Percentiles rank a stretch among this genome's conserved stretches.
Evolutionary conservation across 371 early-diverging fungal species (phyloP).

Genomic region (Mortierella sp.): DNA sequence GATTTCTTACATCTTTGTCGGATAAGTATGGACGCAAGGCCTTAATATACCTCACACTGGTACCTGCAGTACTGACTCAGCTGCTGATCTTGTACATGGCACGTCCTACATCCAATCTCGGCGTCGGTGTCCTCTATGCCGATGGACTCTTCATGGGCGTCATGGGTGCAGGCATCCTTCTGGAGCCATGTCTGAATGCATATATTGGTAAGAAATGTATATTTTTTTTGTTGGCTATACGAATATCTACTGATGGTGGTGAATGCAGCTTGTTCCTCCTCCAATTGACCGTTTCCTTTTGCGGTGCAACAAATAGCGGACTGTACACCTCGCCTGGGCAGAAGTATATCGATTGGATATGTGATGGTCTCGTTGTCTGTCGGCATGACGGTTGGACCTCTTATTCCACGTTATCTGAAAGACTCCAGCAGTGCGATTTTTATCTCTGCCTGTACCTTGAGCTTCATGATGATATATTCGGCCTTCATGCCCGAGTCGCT

Average conservation of each 20-base stretch:
- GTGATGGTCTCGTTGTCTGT: conserved; percentile 31
- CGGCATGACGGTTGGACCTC: conserved; percentile 27
- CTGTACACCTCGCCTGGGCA: conserved; percentile 35
- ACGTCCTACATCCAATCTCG: conserved; percentile 22
- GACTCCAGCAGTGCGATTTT: background rate
- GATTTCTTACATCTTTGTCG: conserved; percentile 31
- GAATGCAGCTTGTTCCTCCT: background rate
- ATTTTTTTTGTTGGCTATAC: background rate
- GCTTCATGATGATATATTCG: conserved; percentile 14
- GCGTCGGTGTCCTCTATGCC: conserved; percentile 27
- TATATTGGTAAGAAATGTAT: conserved; percentile 33
- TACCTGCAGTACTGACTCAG: conserved; percentile 19
- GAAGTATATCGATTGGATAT: conserved; percentile 39
- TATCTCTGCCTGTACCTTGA: conserved; percentile 3
- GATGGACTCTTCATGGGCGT: conserved; percentile 29
- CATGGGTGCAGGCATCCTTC: conserved; percentile 39
- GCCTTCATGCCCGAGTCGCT: conserved; percentile 43
- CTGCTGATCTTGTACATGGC: conserved; percentile 42
- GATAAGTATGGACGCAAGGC: conserved; percentile 41
- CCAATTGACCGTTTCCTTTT: background rate
- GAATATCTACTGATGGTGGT: background rate
- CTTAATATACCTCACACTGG: conserved; percentile 29
- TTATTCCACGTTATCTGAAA: conserved; percentile 19
- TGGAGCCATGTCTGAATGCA: conserved; percentile 25
- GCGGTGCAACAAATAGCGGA: conserved; percentile 16